Evolutionary conservation across 2,329 filamentous ascomycete species (phyloP).

Genomic region (Cladosporium colombiae): DNA sequence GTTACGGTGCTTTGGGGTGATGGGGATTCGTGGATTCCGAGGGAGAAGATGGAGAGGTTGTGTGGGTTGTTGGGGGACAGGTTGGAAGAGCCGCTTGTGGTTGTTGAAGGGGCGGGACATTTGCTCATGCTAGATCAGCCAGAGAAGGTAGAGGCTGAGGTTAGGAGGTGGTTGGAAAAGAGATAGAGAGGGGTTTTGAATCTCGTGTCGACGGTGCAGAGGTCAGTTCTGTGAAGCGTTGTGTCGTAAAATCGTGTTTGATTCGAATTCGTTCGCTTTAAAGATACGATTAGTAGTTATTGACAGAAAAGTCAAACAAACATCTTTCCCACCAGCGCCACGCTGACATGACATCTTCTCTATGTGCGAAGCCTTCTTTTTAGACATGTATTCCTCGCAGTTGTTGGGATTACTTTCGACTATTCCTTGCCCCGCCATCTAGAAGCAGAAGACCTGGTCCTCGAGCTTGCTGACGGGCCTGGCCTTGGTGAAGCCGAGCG

Average conservation of each 20-base stretch:
- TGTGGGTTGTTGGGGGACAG: conserved; percentile 33
- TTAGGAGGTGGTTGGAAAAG: conserved; percentile 37
- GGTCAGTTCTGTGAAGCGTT: neutral
- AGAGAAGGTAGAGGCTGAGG: conserved; percentile 42
- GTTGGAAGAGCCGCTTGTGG: conserved; percentile 38
- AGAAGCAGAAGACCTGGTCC: conserved; percentile 98
- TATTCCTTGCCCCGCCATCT: conserved; percentile 21
- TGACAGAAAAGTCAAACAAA: neutral
- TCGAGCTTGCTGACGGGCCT: conserved; percentile 94
- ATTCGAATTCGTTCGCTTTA: neutral
- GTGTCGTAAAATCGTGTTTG: neutral
- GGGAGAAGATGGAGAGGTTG: conserved; percentile 41
- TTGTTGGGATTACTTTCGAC: neutral
- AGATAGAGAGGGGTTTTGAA: neutral
- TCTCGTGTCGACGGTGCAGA: neutral
- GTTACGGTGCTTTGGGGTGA: conserved; percentile 49
- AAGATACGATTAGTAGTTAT: conserved; percentile 1
- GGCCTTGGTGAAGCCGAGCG: conserved; percentile 88
- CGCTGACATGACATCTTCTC: conserved; percentile 15
- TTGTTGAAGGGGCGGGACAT: conserved; percentile 47
- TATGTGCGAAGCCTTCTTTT: conserved; percentile 9
- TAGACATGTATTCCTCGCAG: neutral
- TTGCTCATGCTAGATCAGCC: conserved; percentile 49
- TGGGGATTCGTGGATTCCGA: conserved; percentile 48
- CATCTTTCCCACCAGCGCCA: conserved; percentile 10